phyloP scores from a whole-genome alignment of 2,329 filamentous ascomycete species.

The Hymenoscyphus fraxineus region DNA sequence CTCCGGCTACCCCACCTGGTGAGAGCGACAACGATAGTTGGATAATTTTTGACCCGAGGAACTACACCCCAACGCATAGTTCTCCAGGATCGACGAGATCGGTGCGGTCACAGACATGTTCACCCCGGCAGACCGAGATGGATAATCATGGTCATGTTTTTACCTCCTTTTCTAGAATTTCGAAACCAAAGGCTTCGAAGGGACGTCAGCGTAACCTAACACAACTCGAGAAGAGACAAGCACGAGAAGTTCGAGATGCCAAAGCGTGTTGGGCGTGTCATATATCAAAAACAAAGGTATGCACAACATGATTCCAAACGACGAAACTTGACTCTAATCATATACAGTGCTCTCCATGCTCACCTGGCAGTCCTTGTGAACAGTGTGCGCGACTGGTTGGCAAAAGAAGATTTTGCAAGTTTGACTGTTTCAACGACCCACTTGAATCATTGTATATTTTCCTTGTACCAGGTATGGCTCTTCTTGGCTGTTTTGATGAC shows the following conservation, averaged over 20 bases:
- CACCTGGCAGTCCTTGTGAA: constrained; percentile 31
- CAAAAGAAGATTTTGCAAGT: constrained; percentile 33
- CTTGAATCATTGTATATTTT: constrained; percentile 31
- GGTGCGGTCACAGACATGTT: constrained; percentile 14
- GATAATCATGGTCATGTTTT: constrained; percentile 28
- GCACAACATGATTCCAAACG: neutral
- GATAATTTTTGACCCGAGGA: constrained; percentile 19
- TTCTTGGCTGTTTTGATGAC: neutral
- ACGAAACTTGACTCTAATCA: neutral
- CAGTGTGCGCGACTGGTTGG: constrained; percentile 31
- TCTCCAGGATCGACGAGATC: constrained; percentile 21
- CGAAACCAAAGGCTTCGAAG: constrained; percentile 25
- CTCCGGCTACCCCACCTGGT: constrained; percentile 17
- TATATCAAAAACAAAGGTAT: constrained; percentile 34
- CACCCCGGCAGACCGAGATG: constrained; percentile 19
- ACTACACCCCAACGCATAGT: constrained; percentile 19
- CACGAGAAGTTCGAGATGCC: constrained; percentile 31
- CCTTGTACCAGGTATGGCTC: constrained; percentile 28
- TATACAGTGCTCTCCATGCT: constrained; percentile 32
- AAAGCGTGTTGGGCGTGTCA: constrained; percentile 35
- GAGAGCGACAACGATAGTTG: constrained; percentile 24
- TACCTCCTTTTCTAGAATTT: constrained; percentile 21
- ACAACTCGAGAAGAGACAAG: constrained; percentile 31
- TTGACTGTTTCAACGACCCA: constrained; percentile 34
- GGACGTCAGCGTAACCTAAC: constrained; percentile 31